phyloP scores from a whole-genome alignment of 352 stramenopile species.

The Albugo laibachii region DNA sequence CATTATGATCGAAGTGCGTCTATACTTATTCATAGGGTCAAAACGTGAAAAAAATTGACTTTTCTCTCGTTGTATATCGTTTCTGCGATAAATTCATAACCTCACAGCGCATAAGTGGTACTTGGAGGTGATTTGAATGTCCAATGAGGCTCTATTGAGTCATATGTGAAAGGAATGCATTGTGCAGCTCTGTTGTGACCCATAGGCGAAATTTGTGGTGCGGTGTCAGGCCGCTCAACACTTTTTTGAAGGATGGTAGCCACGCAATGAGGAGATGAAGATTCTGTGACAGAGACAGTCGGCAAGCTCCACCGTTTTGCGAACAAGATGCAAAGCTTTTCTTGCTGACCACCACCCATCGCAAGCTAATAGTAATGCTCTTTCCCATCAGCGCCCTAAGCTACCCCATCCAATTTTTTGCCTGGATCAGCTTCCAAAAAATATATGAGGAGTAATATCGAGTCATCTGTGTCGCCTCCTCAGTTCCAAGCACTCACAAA shows the following conservation, averaged over 20 bases:
- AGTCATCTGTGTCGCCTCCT: conserved; percentile 51
- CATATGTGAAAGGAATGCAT: conserved; percentile 79
- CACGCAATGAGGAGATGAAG: conserved; percentile 88
- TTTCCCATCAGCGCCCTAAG: conserved; percentile 55
- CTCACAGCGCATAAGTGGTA: conserved; percentile 82
- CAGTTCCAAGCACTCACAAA: conserved; percentile 38
- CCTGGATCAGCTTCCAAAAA: conserved; percentile 86
- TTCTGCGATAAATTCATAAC: conserved; percentile 44
- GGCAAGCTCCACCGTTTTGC: conserved; percentile 49
- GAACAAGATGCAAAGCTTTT: conserved; percentile 74
- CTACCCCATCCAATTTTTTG: conserved; percentile 86
- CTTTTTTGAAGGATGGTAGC: conserved; percentile 85
- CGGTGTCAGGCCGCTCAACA: conserved; percentile 38
- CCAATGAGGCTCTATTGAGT: conserved; percentile 88
- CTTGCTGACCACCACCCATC: conserved; percentile 89
- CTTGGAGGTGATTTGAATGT: conserved; percentile 90
- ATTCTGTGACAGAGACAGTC: conserved; percentile 94
- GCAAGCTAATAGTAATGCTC: conserved; percentile 85
- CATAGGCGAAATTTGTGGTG: conserved; percentile 87
- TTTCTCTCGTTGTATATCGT: conserved; percentile 11
- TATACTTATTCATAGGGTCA: too few relatives aligned
- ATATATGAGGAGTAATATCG: conserved; percentile 77
- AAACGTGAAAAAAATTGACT: too few relatives aligned
- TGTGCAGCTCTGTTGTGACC: conserved; percentile 86
- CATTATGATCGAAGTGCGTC: too few relatives aligned